These are phyloP conservation scores for Albophoma yamanashiensis DNA, from an alignment of 2,329 filamentous ascomycete species.

Conservation along the genomic window DNA sequence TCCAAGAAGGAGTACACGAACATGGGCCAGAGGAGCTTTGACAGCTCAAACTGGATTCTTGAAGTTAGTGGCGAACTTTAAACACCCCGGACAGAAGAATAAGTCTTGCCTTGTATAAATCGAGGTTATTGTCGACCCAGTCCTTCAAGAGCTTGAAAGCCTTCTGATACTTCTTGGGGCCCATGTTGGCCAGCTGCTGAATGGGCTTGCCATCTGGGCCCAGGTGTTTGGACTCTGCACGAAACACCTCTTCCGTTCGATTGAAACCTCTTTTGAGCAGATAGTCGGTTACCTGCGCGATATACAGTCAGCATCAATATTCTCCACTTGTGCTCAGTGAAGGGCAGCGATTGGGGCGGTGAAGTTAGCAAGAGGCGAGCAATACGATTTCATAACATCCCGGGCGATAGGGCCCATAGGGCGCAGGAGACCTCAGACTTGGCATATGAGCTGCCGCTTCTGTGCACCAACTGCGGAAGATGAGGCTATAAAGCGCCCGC, in stretches of 20 bases:
- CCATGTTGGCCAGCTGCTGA: conserved; percentile 54
- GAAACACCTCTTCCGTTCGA: conserved; percentile 82
- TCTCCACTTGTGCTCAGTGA: background rate
- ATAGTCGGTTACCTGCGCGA: conserved; percentile 70
- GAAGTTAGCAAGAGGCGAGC: background rate
- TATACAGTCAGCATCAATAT: background rate
- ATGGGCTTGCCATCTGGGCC: conserved; percentile 73
- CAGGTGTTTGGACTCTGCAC: conserved; percentile 78
- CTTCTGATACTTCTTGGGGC: conserved; percentile 66
- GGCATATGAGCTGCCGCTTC: background rate
- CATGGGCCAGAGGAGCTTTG: conserved; percentile 80
- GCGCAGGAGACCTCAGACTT: background rate
- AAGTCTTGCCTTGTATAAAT: conserved; percentile 72
- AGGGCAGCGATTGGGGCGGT: background rate
- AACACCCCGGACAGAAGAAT: background rate
- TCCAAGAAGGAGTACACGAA: conserved; percentile 91
- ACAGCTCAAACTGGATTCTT: conserved; percentile 62
- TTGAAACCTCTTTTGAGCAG: conserved; percentile 91
- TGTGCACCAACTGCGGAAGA: background rate
- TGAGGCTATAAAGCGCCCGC: background rate
- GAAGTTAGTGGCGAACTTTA: background rate
- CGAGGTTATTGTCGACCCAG: conserved; percentile 87
- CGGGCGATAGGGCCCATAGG: background rate
- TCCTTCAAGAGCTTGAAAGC: conserved; percentile 63
- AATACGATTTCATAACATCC: background rate